phyloP scores from a whole-genome alignment of 139 green algal genomes.

The Volvox africanus region DNA sequence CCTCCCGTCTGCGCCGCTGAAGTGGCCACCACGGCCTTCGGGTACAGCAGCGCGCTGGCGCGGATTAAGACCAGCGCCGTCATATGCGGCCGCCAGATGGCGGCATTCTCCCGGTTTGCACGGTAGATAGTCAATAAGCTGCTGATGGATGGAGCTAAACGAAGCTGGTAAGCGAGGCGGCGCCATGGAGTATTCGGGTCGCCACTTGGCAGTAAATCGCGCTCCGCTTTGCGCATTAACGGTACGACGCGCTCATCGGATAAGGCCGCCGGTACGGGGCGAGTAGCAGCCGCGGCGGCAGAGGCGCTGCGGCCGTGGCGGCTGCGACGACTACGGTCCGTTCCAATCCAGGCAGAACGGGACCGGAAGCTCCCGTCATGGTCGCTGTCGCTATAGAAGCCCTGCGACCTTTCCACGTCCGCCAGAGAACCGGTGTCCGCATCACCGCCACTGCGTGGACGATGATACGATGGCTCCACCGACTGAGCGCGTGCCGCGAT shows the following conservation, averaged over 20 bases:
- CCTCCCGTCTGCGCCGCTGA: background rate
- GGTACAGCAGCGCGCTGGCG: constrained; percentile 14
- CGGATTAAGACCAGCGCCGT: background rate
- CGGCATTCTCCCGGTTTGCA: background rate
- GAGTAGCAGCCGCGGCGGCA: background rate
- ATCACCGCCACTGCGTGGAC: background rate
- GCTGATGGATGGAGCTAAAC: background rate
- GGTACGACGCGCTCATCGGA: background rate
- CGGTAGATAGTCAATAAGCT: background rate
- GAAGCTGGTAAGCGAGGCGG: constrained; percentile 36
- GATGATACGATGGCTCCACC: background rate
- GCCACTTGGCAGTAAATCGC: constrained; percentile 5
- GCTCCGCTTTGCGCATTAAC: constrained; percentile 23
- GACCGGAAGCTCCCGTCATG: background rate
- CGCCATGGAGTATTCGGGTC: constrained; percentile 19
- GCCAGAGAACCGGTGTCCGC: background rate
- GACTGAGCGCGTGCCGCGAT: background rate
- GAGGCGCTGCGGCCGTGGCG: background rate
- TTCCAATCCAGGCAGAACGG: background rate
- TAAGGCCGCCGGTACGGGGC: background rate
- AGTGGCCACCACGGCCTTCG: background rate
- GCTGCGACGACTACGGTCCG: background rate
- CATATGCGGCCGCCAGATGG: constrained; percentile 1
- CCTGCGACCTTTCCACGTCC: too few relatives aligned
- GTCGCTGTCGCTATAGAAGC: too few relatives aligned